Evolutionary conservation across 352 stramenopile genomes (phyloP).

Genomic region (Aphanomyces cochlioides): DNA sequence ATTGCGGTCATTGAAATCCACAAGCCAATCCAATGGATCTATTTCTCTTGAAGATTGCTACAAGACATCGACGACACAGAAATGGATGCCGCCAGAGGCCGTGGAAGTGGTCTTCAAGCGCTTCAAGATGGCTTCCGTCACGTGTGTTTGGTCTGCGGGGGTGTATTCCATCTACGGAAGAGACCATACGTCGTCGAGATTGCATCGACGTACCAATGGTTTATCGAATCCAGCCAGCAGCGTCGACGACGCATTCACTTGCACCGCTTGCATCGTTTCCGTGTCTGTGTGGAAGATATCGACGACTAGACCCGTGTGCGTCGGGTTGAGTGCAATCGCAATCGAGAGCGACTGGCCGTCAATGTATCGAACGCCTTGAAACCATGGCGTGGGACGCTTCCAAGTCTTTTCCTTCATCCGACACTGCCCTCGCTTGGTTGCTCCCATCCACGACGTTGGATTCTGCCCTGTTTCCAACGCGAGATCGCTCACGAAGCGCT

Average conservation of each 20-base stretch:
- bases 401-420: constrained; percentile 45
- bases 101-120: neutral
- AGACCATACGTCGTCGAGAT: neutral
- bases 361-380: constrained; percentile 61
- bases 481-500: constrained; percentile 69
- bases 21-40: too few relatives aligned
- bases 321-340: constrained; percentile 61
- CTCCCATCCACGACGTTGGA: constrained; percentile 31
- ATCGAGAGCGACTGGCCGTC: constrained; percentile 67
- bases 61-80: neutral
- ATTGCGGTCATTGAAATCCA: too few relatives aligned
- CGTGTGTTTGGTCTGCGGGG: constrained; percentile 1
- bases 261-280: constrained; percentile 70
- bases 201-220: neutral
- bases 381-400: constrained; percentile 66
- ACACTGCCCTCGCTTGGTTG: constrained; percentile 21
- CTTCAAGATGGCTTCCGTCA: constrained; percentile 19
- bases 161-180: constrained; percentile 17
- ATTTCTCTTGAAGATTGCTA: too few relatives aligned
- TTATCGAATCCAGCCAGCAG: constrained; percentile 51
- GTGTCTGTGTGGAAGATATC: constrained; percentile 79
- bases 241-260: constrained; percentile 45
- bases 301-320: constrained; percentile 61
- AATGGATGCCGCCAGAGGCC: neutral
- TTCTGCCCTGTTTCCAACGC: constrained; percentile 65